Conservation (phyloP, 23 red algal species). For the Gracilaria domingensis region DNA sequence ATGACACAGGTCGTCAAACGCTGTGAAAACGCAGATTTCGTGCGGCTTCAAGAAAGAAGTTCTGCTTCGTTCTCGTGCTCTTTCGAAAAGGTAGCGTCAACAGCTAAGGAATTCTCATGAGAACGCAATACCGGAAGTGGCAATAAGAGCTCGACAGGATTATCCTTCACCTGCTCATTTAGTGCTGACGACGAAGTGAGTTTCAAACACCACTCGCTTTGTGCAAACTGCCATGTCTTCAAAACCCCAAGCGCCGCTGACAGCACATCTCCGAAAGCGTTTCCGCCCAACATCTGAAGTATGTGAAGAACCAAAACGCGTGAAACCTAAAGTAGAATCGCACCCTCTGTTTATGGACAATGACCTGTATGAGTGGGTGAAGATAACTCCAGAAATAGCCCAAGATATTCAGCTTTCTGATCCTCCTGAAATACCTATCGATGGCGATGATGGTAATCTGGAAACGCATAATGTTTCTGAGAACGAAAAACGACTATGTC, state of each 20-base stretch:
- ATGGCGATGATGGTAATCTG: not conserved
- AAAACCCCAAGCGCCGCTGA: conserved; percentile 13
- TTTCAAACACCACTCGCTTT: not conserved
- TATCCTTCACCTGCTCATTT: not conserved
- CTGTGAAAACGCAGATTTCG: no score
- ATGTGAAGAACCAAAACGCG: not conserved
- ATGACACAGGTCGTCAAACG: no score
- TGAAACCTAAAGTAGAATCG: not conserved
- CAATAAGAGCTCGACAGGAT: no score
- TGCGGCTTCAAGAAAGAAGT: no score
- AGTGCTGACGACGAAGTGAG: not conserved
- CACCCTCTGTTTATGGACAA: not conserved
- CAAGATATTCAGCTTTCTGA: not conserved
- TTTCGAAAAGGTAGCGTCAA: no score
- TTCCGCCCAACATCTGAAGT: not conserved
- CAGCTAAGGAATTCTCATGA: no score
- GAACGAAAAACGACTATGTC: conserved; percentile 16
- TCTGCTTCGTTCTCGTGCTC: no score
- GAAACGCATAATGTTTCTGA: not conserved
- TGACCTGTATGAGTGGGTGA: conserved; percentile 9
- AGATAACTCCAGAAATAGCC: conserved; percentile 22
- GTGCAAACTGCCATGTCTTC: not conserved
- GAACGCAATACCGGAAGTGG: no score
- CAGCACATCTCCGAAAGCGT: conserved; percentile 31
- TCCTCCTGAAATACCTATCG: not conserved